Percentiles rank a stretch among this genome's conserved stretches.
phyloP scores from a whole-genome alignment of 2,329 filamentous ascomycete species.

The Phaeosphaeriaceae sp. region DNA sequence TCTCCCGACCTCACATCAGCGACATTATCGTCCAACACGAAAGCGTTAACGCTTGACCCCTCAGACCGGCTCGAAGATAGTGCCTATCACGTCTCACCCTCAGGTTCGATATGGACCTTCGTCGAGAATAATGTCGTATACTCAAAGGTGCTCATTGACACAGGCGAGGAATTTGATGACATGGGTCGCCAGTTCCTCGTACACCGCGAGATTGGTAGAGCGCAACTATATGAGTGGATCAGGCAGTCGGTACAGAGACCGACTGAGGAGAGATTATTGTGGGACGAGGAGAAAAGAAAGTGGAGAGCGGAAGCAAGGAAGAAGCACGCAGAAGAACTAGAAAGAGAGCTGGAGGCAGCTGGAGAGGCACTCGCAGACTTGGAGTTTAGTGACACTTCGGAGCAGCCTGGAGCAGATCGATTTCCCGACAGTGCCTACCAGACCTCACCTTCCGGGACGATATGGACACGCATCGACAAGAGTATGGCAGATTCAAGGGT shows the following conservation, averaged over 20 bases:
- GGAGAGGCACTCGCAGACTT: too few species aligned
- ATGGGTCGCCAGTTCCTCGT: constrained; percentile 19
- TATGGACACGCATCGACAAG: neutral
- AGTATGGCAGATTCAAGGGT: neutral
- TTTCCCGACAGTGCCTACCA: neutral
- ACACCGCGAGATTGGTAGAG: constrained; percentile 16
- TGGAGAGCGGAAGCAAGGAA: too few species aligned
- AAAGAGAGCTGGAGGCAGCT: too few species aligned
- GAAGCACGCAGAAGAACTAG: too few species aligned
- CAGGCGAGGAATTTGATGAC: constrained; percentile 25
- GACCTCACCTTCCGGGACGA: neutral
- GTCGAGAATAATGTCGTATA: constrained; percentile 27
- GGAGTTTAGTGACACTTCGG: too few species aligned
- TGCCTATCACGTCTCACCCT: neutral
- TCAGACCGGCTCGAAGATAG: neutral
- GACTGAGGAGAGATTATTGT: too few species aligned
- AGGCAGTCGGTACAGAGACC: too few species aligned
- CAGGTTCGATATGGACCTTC: constrained; percentile 10
- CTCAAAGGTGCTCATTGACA: constrained; percentile 19
- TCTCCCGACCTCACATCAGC: too few species aligned
- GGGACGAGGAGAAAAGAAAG: too few species aligned
- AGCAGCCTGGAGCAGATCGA: neutral
- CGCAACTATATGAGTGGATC: too few species aligned
- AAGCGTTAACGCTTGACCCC: too few species aligned
- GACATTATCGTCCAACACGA: too few species aligned